phyloP scores from a whole-genome alignment of 495 filamentous ascomycete genomes.

The Neurospora sp. region DNA sequence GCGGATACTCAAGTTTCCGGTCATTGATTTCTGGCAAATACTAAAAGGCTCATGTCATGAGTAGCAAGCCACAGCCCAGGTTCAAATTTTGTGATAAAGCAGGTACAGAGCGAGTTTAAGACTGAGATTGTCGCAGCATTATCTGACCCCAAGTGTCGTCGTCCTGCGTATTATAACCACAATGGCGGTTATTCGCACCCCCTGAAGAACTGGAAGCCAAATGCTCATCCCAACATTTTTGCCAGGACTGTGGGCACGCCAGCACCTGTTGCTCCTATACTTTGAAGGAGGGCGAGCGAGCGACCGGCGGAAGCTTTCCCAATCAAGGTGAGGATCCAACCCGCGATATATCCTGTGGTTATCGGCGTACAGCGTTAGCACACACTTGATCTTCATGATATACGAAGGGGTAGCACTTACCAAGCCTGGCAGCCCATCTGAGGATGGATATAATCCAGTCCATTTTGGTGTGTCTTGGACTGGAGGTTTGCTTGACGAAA shows the following conservation, averaged over 20 bases:
- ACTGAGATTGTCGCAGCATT: not conserved
- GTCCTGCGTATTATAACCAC: not conserved
- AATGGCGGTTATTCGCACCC: not conserved
- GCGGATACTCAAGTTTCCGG: rapidly evolving
- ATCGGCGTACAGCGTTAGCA: too few relatives aligned
- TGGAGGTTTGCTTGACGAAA: not conserved
- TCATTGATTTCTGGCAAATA: not conserved
- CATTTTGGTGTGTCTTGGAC: not conserved
- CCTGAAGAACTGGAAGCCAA: not conserved
- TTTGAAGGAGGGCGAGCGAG: not conserved
- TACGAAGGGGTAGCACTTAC: too few relatives aligned
- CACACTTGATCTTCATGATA: too few relatives aligned
- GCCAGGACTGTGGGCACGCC: not conserved
- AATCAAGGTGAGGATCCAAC: not conserved
- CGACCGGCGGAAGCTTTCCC: not conserved
- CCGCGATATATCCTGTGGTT: not conserved
- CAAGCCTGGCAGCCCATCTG: too few relatives aligned
- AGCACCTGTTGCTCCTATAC: not conserved
- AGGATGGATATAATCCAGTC: not conserved
- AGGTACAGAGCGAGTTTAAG: too few relatives aligned
- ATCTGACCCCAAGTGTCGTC: not conserved
- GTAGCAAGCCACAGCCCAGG: not conserved
- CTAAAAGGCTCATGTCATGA: not conserved
- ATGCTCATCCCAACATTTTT: not conserved
- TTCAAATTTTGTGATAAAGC: too few relatives aligned